Evolutionary conservation across 108 stramenopile genomes (phyloP), one percentile per base, ranked within the genome.

Genomic region (Stephanodiscus triporus): DNA sequence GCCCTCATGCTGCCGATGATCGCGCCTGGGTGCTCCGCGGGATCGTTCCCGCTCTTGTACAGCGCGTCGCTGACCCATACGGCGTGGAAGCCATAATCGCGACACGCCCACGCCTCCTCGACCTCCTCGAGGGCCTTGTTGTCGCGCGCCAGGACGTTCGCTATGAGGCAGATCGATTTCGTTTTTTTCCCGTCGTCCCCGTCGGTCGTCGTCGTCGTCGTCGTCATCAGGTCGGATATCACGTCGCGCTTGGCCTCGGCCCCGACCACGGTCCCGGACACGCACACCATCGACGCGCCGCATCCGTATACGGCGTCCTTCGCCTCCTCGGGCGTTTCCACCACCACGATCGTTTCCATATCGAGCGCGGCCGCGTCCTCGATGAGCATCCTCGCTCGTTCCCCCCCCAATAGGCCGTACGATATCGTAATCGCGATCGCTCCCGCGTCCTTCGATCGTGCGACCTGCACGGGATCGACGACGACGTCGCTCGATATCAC

Each of bases 381-480:
- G 38, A 91, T 75, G 26, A 64, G 78, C n/a, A n/a, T n/a, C n/a
- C n/a, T n/a, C n/a, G 42, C 50, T 43, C 7, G 68, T 55, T 38
- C 79, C 80, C 17, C 90, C 88, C 88, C 78, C 27, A 94, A 57
- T 67, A 91, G 70, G 7, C 72, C 84, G 22, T 77, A 72, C 48
- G 70, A 72, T 5, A 96, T 45, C 2, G 83, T 67, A 4, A 88
- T 81, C 19, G 85, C 95, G 24, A 55, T 55, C 42, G 85, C 90
- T 54, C 92, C 91, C 17, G 59, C 51, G 8, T 84, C 86, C 1
- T 72, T 82, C 20, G 86, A 83, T 49, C 71, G 78, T 0, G 92
- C 92, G 70, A 96, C 84, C 77, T 96, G 95, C 40, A 93, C 66
- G 43, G 91, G 89, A 66, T 92, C 92, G 16, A 96, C 87, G 59